Evolutionary conservation across 768 basidiomycete genomes (phyloP), one percentile per base, ranked within the genome.

Genomic region (Suillus cothurnatus): DNA sequence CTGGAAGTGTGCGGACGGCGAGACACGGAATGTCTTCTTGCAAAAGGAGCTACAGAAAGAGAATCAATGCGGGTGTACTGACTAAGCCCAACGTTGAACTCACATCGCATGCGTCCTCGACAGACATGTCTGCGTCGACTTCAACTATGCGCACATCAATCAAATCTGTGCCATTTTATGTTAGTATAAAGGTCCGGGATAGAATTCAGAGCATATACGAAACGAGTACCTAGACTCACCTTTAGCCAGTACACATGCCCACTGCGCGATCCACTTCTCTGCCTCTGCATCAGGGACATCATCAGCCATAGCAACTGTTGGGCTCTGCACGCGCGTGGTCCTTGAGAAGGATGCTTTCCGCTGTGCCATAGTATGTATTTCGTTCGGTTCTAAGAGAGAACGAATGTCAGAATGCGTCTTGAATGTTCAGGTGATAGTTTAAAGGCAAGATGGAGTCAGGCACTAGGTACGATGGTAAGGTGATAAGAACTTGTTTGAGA

Each of bases 31-130:
- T 84, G 63, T 87, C 81, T 69, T 90, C 85, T 11, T 82, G 83
- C 26, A 92, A 80, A 23, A 94, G 81, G 6, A 84, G 71, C 92
- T 93, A 39, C 7, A 58, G 11, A 43, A 62, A 58, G n/a, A 61
- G 23, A 56, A 57, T 55, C 17, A 39, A 26, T 8, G 28, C 32
- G 43, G 67, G 49, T 68, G 52, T 32, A 39, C 26, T 15, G 32
- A 14, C 45, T 32, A 52, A 34, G 21, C 26, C n/a, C 17, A 34
- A 39, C 60, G 56, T 41, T 15, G 57, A 53, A 78, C 83, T 71
- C 71, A 90, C 92, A 68, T 92, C 91, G 71, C 92, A 94, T 15
- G 92, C 92, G 52, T 91, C 89, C 74, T 94, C 92, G 21, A 94
- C 93, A 58, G 85, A 88, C 9, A 84, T 86, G 53, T 92, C 86